Base-by-base conservation (phyloP, 2,329 filamentous ascomycete species). In the Dissoconium aciculare region DNA sequence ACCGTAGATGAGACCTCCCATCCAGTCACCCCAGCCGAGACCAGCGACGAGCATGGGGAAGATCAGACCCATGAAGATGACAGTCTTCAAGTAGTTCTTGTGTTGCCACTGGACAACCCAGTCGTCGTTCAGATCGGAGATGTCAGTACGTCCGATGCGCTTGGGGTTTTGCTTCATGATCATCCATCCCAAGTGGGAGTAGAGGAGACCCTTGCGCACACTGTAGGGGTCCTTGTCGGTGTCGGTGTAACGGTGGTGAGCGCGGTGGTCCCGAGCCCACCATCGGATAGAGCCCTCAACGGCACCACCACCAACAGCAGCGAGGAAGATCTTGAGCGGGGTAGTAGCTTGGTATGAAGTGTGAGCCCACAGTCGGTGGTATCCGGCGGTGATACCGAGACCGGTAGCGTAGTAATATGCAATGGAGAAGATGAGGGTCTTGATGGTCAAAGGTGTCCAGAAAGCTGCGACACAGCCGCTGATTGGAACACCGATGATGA, bases 171-270 rank as follows among this genome's bases (percentile, higher is more conserved):
- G 82, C 68, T 87, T 87, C 69, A 91, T 74, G 50, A 91, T 60
- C 80, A 91, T 89, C 82, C 82, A 91, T 49, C 82, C 82, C 34
- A 91, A 64, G 62, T 83, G 78, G 31, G 71, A 83, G 69, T 85
- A 87, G 44, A 83, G 60, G 29, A 89, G 68, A 45, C 82, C 82
- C 67, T 91, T 91, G 61, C 80, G 76, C 46, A 91, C 82, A 14
- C 79, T 85, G 66, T 91, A 91, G 29, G 82, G 83, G 46, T 91
- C 82, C 66, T 89, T 89, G 21, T 85, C 79, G 50, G 82, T 91
- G 54, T 91, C 83, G 63, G 83, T 91, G 57, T 89, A 91, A 49
- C 83, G 72, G 67, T 91, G 82, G 58, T 91, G 82, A 49, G 81
- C 78, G 45, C 83, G 76, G 63, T 91, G 83, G 52, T 78, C 81